Evolutionary conservation across 2,329 filamentous ascomycete species (phyloP).

Genomic region (Metarhizium album): DNA sequence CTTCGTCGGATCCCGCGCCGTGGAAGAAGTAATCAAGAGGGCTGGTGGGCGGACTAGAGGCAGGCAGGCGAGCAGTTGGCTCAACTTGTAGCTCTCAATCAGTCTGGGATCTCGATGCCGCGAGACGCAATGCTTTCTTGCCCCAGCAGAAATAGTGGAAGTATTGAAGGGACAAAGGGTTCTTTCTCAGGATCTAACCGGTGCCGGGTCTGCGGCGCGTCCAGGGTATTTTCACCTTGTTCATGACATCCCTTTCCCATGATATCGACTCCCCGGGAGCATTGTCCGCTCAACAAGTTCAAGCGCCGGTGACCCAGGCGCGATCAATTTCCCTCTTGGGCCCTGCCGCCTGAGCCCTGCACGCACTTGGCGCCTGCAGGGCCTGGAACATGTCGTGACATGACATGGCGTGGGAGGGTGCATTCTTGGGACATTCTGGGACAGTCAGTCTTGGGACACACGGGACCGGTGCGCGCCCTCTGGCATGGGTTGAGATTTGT

Average conservation of each 20-base stretch:
- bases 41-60: not conserved
- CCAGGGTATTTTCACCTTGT: too few relatives aligned
- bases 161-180: too few relatives aligned
- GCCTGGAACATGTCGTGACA: too few relatives aligned
- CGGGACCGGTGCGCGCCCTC: not conserved
- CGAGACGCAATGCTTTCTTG: not conserved
- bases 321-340: slow-evolving; percentile 24
- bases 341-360: not conserved
- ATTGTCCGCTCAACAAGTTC: too few relatives aligned
- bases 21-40: not conserved
- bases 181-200: too few relatives aligned
- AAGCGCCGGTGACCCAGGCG: too few relatives aligned
- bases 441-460: too few relatives aligned
- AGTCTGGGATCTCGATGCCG: slow-evolving; percentile 2
- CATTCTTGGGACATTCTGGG: not conserved
- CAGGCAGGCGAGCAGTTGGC: not conserved
- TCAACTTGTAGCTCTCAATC: not conserved
- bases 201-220: too few relatives aligned
- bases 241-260: too few relatives aligned
- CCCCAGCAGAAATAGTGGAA: slow-evolving; percentile 26
- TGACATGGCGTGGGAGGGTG: too few relatives aligned
- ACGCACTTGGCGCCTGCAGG: not conserved
- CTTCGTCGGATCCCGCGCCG: not conserved
- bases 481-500: not conserved
- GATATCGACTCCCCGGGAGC: too few relatives aligned